These are phyloP conservation scores for Phaeosphaeria sp. DNA, from an alignment of 2,329 filamentous ascomycete genomes.

Conservation along the genomic window DNA sequence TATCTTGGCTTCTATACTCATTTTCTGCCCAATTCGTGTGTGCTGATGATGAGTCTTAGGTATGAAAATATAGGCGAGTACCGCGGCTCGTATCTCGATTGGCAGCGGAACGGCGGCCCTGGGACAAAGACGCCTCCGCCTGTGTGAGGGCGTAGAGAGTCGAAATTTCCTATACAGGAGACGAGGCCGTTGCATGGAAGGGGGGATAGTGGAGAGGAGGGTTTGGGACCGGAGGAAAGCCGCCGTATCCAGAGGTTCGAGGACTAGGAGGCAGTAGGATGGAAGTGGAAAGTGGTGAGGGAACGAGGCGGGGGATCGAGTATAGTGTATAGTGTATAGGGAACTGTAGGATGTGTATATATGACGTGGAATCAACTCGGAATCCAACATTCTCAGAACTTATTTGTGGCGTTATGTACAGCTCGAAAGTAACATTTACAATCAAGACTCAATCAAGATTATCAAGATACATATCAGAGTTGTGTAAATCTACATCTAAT, in stretches of 20 bases:
- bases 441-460: no score
- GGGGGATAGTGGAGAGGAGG: slow-evolving; percentile 24
- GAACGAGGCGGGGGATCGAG: background rate
- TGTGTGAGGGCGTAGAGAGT: slow-evolving; percentile 26
- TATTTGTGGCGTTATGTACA: no score
- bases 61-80: slow-evolving; percentile 77
- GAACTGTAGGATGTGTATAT: no score
- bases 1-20: slow-evolving; percentile 53
- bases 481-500: background rate
- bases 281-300: background rate
- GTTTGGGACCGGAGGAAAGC: slow-evolving; percentile 15
- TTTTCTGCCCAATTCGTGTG: background rate
- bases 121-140: slow-evolving; percentile 28
- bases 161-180: slow-evolving; percentile 18
- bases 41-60: background rate
- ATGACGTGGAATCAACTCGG: no score
- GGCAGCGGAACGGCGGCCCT: slow-evolving; percentile 74
- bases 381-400: no score
- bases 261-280: background rate
- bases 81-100: slow-evolving; percentile 80
- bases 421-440: no score
- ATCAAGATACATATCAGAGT: no score
- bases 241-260: slow-evolving; percentile 9
- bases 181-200: slow-evolving; percentile 16
- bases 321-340: background rate